Conservation (phyloP, 345 rosid genomes). For the Eucalyptus urophylla region DNA sequence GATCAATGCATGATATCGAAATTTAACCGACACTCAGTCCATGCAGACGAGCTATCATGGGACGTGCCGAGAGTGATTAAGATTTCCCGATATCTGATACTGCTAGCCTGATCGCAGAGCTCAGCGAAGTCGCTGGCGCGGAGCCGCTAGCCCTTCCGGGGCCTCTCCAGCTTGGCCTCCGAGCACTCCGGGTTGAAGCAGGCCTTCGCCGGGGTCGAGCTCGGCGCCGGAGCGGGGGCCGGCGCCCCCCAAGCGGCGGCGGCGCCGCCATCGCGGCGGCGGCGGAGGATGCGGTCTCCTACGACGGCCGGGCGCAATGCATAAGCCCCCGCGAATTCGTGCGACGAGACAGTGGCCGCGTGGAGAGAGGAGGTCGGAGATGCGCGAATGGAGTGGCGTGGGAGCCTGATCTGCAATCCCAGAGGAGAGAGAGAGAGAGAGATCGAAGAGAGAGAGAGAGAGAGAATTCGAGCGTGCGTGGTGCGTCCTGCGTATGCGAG, state of each 20-base stretch:
- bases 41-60: no score
- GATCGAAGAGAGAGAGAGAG: not conserved
- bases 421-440: not conserved
- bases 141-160: conserved; percentile 56
- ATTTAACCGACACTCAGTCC: no score
- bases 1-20: not conserved
- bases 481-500: not conserved
- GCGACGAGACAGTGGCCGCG: no score
- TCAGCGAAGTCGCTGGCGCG: no score
- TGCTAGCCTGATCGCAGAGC: no score
- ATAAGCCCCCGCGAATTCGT: not conserved
- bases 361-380: not conserved
- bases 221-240: not conserved
- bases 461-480: not conserved
- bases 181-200: conserved; percentile 70
- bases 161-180: conserved; percentile 37
- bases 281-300: not conserved
- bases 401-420: conserved; percentile 12
- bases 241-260: not conserved
- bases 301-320: not conserved
- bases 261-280: not conserved
- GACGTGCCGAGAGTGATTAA: no score
- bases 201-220: conserved; percentile 9
- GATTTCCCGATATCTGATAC: no score
- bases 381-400: not conserved